These are phyloP conservation scores for Alternaria incomplexa DNA, from an alignment of 2,329 filamentous ascomycete genomes.

Conservation along the genomic window DNA sequence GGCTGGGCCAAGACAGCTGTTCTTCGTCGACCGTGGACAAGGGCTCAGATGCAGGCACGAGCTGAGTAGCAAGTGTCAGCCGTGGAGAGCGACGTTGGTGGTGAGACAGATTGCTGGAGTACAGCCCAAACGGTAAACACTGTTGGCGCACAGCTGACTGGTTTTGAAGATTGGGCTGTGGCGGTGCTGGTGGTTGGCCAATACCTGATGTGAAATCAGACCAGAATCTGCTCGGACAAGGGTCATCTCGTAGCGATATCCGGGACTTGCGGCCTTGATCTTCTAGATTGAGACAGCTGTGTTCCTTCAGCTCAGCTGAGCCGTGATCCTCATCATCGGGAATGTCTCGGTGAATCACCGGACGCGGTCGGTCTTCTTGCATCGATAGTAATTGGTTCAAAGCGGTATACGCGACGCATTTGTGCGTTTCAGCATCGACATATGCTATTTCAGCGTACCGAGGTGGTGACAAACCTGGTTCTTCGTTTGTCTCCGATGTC, in stretches of 20 bases:
- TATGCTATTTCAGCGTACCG: neutral
- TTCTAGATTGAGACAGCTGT: neutral
- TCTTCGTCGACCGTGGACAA: neutral
- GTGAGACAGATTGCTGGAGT: neutral
- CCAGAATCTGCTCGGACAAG: neutral
- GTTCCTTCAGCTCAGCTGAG: neutral
- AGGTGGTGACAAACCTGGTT: neutral
- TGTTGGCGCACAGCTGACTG: neutral
- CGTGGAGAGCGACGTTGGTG: neutral
- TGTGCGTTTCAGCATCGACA: constrained; percentile 6
- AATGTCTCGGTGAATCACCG: neutral
- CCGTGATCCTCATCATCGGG: neutral
- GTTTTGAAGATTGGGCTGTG: neutral
- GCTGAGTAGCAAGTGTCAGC: neutral
- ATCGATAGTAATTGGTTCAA: constrained; percentile 5
- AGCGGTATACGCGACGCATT: constrained; percentile 7
- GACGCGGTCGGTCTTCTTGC: neutral
- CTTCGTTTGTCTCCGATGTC: neutral
- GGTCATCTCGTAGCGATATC: neutral
- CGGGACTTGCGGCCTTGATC: neutral
- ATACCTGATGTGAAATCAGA: neutral
- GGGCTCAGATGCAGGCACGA: neutral
- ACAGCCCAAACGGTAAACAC: neutral
- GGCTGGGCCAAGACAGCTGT: neutral
- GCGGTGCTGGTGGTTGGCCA: neutral